A percentile compares a stretch with the other conserved stretches of the same genome.
These are phyloP conservation scores for Ceratobasidium sp. DNA, from an alignment of 1,284 basidiomycete genomes.

Conservation along the genomic window DNA sequence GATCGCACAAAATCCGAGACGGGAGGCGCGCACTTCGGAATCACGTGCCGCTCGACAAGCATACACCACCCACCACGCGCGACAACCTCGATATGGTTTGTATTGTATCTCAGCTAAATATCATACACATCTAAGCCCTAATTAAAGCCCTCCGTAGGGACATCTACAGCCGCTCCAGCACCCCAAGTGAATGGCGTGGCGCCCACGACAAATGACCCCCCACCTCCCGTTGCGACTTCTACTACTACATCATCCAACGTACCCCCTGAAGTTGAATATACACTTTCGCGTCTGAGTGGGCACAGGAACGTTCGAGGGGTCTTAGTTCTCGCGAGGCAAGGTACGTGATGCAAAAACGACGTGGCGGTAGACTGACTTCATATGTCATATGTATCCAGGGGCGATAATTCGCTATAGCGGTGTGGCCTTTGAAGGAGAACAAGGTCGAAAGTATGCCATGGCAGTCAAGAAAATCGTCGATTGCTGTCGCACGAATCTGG, in stretches of 20 bases:
- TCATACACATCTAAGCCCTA: slow-evolving; percentile 28
- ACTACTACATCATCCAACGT: slow-evolving; percentile 3
- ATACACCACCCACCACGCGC: not conserved
- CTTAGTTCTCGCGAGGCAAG: slow-evolving; percentile 67
- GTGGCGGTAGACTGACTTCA: slow-evolving; percentile 51
- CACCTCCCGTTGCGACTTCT: not conserved
- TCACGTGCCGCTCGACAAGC: not conserved
- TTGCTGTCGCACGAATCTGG: slow-evolving; percentile 71
- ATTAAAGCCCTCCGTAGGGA: slow-evolving; percentile 34
- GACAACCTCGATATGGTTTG: too few species aligned
- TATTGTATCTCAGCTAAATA: too few species aligned
- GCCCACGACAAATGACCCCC: not conserved
- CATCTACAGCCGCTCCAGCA: not conserved
- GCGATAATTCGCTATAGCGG: slow-evolving; percentile 81
- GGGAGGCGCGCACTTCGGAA: not conserved
- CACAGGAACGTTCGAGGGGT: slow-evolving; percentile 88
- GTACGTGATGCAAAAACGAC: slow-evolving; percentile 12
- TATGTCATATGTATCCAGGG: slow-evolving; percentile 56
- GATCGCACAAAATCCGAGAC: not conserved
- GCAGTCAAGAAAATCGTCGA: slow-evolving; percentile 80
- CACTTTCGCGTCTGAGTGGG: slow-evolving; percentile 72
- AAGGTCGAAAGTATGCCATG: slow-evolving; percentile 77
- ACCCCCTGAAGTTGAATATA: slow-evolving; percentile 77
- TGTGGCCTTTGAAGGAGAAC: slow-evolving; percentile 84
- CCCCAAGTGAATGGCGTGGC: slow-evolving; percentile 21